Base-by-base conservation (phyloP, 148 eudicot species). In the Amaranthus hypochondriacus region DNA sequence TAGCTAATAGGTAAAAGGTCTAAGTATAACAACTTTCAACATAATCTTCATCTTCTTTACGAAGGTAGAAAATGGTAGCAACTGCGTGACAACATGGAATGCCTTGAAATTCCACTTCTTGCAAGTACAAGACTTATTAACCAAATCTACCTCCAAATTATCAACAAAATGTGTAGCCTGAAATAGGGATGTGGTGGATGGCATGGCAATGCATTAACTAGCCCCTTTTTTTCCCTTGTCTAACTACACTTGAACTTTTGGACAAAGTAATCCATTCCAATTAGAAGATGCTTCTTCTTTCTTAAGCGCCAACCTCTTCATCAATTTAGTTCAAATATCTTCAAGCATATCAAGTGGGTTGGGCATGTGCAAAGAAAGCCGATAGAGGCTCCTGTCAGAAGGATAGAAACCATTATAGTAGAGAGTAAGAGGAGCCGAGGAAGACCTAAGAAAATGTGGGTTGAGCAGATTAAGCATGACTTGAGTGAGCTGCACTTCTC, bases 81-180 rank as follows among this genome's bases (percentile, higher is more conserved):
- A 68, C 7, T 18, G n/a, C 71, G 51, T 68, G 71, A 15, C 44
- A 68, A 50, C 58, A 51, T 46, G 58, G 71, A 8, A 68, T 68
- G 13, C 47, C 3, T 7, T 49, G 7, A 68, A 49, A 4, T 68
- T 18, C 71, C 56, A 18, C 46, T 68, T 68, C n/a, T 52, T 4
- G 15, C 69, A 66, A 9, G 51, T 48, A 47, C 69, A 66, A 8
- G 53, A 12, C 18, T 13, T 47, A 0, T 48, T 18, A 7, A 7
- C 58, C 56, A 53, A 4, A 10, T 52, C 15, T 0, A 69, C 72
- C 7, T 18, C 58, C 5, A 66, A 48, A 9, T 12, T 47, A 4
- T n/a, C 55, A 6, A 66, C 4, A 4, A 3, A 14, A 3, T 66
- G 52, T 28, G 4, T 4, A 12, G 48, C 69, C n/a, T 66, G 5